Conservation (phyloP, 495 filamentous ascomycete species). For the Penicillium roqueforti region DNA sequence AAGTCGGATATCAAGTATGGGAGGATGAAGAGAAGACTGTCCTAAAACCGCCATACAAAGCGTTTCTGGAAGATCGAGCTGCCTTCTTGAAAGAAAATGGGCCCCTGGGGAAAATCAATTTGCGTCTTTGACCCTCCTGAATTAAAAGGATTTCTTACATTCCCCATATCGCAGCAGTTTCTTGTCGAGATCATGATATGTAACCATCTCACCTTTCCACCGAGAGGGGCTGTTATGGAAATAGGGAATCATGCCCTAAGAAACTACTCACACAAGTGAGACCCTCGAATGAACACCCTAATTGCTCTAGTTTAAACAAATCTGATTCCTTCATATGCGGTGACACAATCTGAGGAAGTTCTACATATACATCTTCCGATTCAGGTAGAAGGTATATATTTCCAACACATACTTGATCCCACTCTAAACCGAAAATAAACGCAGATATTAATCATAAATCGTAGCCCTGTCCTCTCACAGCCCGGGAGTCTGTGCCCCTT, state of each 20-base stretch:
- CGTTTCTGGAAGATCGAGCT: constrained; percentile 25
- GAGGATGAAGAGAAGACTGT: constrained; percentile 23
- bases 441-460: constrained; percentile 4
- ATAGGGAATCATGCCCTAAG: too few species aligned
- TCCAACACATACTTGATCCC: neutral
- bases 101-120: neutral
- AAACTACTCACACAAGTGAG: too few species aligned
- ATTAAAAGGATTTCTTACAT: neutral
- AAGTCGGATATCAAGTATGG: constrained; percentile 33
- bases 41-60: constrained; percentile 28
- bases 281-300: too few species aligned
- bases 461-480: constrained; percentile 11
- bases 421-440: neutral
- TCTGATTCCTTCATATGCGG: too few species aligned
- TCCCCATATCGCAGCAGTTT: neutral
- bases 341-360: too few species aligned
- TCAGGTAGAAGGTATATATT: neutral
- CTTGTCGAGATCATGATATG: neutral
- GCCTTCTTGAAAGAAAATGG: neutral
- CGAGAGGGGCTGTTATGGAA: too few species aligned
- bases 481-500: constrained; percentile 39
- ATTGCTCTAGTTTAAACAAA: too few species aligned
- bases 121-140: neutral
- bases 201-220: neutral
- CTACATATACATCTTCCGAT: too few species aligned